phyloP scores from a whole-genome alignment of 164 flowering plant genomes.

The Vitis rupestris region DNA sequence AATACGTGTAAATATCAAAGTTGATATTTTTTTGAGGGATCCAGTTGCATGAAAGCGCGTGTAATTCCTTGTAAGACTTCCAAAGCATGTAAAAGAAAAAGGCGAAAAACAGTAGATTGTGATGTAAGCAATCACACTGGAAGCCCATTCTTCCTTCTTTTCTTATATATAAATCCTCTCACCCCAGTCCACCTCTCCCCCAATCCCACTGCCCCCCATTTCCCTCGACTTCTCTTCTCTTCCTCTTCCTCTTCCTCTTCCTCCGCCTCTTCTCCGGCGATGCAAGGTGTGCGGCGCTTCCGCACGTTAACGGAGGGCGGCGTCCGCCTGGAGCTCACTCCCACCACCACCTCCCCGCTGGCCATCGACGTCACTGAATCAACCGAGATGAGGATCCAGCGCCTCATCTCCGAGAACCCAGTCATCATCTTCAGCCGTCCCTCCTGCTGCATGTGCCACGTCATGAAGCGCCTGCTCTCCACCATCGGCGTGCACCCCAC shows the following conservation, averaged over 20 bases:
- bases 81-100: too few species aligned
- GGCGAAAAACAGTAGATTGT: conserved; percentile 17
- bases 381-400: conserved; percentile 58
- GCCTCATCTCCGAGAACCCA: conserved; percentile 79
- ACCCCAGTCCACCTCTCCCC: not conserved
- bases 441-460: conserved; percentile 94
- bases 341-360: conserved; percentile 37
- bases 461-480: conserved; percentile 73
- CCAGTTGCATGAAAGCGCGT: too few species aligned
- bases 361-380: conserved; percentile 73
- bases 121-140: conserved; percentile 32
- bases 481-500: conserved; percentile 83
- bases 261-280: conserved; percentile 7
- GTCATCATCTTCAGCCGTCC: conserved; percentile 78
- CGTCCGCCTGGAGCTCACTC: conserved; percentile 44
- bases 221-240: not conserved
- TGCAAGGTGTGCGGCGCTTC: conserved; percentile 41
- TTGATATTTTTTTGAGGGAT: too few species aligned
- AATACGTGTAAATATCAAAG: too few species aligned
- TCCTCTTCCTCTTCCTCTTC: conserved; percentile 2
- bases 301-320: conserved; percentile 27
- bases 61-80: too few species aligned
- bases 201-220: not conserved
- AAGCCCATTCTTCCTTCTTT: not conserved
- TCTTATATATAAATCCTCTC: not conserved